Base-by-base conservation (phyloP, 495 filamentous ascomycete genomes). In the Annulohypoxylon bovei region DNA sequence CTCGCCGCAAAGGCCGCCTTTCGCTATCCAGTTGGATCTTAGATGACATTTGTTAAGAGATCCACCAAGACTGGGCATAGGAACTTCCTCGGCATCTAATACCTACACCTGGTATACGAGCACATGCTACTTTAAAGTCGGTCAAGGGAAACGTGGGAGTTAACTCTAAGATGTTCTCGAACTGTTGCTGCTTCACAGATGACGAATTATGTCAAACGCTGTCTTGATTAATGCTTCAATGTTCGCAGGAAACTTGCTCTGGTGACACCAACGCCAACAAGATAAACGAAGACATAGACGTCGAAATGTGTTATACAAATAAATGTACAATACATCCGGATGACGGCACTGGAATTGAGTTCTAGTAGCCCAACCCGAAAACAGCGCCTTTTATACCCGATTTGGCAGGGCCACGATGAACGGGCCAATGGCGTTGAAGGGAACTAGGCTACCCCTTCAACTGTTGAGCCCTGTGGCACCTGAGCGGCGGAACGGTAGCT, bases 391-490 rank as follows among this genome's bases (percentile, higher is more conserved):
- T 64, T 40, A 72, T 71, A 64, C 69, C 69, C 64, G 60, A 72
- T 67, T 67, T 32, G 69, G 69, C 39, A 64, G 69, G 40, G 53
- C 30, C 54, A 20, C 18, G 54, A 47, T 28, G 25, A 47, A 54
- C 28, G 12, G 47, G 35, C 69, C 69, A 72, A 72, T 72, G 28
- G 49, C 27, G 4, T 39, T 6, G 16, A 50, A 46, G 30, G 20
- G 20, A 40, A 23, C 16, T 35, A 32, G 53, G 40, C 53, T 39
- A 14, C 33, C 40, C 60, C 64, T 73, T 72, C 70, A 73, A 73
- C 70, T 73, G 70, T 73, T 73, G 70, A 62, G 70, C 61, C 39
- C 49, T 68, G 35, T 57, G 60, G 69, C 47, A 59, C 54, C 54
- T 46, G 33, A 54, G 23, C 28, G 18, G 30, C 23, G 37, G 57